A percentile compares a stretch with the other conserved stretches of the same genome.
Conservation (phyloP, 345 rosid species). For the Firmiana major region DNA sequence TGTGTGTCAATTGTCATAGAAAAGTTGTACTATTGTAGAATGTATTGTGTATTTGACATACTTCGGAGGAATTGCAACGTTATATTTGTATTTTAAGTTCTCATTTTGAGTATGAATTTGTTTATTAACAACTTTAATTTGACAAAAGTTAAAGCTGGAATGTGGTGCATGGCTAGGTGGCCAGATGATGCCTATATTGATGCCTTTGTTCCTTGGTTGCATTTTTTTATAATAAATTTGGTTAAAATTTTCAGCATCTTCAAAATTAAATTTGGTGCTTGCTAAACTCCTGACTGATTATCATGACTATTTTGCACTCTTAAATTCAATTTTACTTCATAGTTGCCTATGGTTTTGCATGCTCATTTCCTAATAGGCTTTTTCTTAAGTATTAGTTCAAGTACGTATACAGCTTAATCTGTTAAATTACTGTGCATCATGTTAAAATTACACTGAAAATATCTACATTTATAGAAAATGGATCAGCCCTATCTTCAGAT, state of each 20-base stretch:
- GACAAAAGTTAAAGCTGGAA: neutral
- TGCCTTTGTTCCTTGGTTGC: neutral
- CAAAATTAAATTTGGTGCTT: neutral
- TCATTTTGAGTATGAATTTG: neutral
- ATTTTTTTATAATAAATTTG: neutral
- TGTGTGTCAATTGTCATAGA: neutral
- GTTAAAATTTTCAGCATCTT: neutral
- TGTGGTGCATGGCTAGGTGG: neutral
- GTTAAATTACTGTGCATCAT: neutral
- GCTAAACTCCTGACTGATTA: neutral
- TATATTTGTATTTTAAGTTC: neutral
- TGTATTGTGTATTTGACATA: neutral
- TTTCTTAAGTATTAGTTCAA: neutral
- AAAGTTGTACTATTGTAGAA: neutral
- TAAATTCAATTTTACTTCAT: neutral
- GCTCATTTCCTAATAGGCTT: neutral
- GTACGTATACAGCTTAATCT: neutral
- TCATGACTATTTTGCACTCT: no score
- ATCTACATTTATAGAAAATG: neutral
- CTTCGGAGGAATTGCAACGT: neutral
- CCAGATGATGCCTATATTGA: neutral
- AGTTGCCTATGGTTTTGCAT: neutral
- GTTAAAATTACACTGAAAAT: neutral
- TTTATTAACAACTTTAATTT: neutral
- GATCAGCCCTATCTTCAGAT: neutral